Conservation (phyloP, 1,284 basidiomycete genomes). For the Leccinum solheimii region DNA sequence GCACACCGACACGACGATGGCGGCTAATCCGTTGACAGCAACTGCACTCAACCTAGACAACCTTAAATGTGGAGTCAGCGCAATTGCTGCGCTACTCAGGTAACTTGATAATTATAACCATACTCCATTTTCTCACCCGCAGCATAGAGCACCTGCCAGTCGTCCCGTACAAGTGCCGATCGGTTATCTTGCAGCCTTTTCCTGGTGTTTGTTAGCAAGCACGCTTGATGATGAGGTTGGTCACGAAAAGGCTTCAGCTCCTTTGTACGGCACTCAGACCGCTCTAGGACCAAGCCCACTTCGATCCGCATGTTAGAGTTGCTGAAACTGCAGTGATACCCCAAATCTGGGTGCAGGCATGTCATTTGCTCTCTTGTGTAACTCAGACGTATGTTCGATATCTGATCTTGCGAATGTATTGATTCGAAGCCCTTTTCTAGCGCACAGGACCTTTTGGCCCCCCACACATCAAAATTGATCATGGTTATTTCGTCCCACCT, state of each 20-base stretch:
- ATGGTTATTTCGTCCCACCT: slow-evolving; percentile 57
- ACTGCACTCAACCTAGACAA: slow-evolving; percentile 61
- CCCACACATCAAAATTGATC: slow-evolving; percentile 51
- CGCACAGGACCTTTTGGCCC: slow-evolving; percentile 49
- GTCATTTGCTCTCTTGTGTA: slow-evolving; percentile 50
- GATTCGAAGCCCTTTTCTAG: slow-evolving; percentile 38
- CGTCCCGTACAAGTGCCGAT: slow-evolving; percentile 76
- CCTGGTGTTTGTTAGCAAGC: slow-evolving; percentile 54
- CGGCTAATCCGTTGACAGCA: slow-evolving; percentile 40
- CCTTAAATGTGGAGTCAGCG: slow-evolving; percentile 51
- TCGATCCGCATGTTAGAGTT: slow-evolving; percentile 49
- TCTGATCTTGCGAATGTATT: slow-evolving; percentile 2
- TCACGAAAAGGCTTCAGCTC: neutral
- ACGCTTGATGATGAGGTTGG: slow-evolving; percentile 51
- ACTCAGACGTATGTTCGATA: slow-evolving; percentile 46
- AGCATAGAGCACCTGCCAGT: slow-evolving; percentile 51
- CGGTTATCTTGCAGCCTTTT: slow-evolving; percentile 57
- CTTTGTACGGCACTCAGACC: slow-evolving; percentile 7
- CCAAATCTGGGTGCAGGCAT: slow-evolving; percentile 54
- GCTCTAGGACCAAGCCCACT: slow-evolving; percentile 45
- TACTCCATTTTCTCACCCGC: slow-evolving; percentile 6
- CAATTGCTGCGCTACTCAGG: slow-evolving; percentile 58
- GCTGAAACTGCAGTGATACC: slow-evolving; percentile 58
- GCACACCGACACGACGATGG: slow-evolving; percentile 10
- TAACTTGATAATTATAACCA: slow-evolving; percentile 21